A percentile compares a stretch with the other conserved stretches of the same genome.
Evolutionary conservation across 2,329 filamentous ascomycete genomes (phyloP).

Genomic region (Alternaria sp.): DNA sequence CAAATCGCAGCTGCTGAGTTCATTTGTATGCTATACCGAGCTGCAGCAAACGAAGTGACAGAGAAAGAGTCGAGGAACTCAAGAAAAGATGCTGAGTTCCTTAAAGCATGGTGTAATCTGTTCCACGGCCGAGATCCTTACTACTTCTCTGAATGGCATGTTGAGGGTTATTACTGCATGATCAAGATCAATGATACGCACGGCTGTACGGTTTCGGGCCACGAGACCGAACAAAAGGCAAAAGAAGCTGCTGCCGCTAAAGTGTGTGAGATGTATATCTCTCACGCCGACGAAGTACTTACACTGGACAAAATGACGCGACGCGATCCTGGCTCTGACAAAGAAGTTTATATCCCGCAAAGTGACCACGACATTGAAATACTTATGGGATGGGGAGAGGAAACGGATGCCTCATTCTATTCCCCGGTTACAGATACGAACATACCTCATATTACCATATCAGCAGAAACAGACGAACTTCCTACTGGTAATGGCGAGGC

Average conservation of each 20-base stretch:
- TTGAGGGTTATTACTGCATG: background rate
- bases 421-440: background rate
- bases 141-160: background rate
- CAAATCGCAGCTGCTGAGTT: background rate
- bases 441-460: background rate
- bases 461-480: background rate
- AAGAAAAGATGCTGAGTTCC: background rate
- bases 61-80: background rate
- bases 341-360: background rate
- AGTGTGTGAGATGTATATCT: background rate
- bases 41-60: background rate
- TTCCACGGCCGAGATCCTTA: background rate
- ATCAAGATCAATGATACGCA: background rate
- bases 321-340: constrained; percentile 10
- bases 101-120: background rate
- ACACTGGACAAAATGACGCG: background rate
- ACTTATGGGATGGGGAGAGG: background rate
- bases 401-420: background rate
- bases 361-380: background rate
- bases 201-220: background rate
- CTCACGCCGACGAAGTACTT: background rate
- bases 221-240: background rate
- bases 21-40: background rate
- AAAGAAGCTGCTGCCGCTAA: background rate
- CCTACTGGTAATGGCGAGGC: background rate